Evolutionary conservation across 768 basidiomycete species (phyloP), one percentile per base, ranked within the genome.

Genomic region (Leccinum imitatum): DNA sequence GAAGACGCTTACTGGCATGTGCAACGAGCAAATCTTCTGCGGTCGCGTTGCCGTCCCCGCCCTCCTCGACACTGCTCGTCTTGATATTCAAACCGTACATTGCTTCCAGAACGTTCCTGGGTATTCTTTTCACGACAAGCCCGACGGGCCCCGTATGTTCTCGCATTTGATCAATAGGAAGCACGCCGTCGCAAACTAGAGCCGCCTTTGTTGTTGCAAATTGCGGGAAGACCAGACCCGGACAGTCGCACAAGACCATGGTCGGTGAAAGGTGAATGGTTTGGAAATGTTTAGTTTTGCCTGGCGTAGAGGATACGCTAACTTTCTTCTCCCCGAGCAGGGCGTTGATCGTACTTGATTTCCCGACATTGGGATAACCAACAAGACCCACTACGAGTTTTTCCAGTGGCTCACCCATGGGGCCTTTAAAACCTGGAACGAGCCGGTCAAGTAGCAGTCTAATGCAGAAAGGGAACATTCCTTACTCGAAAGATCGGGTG

Each of bases 251-350:
- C 19, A 99, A 84, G 50, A 89, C 79, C 46, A 98, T 89, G 3
- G 85, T 79, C 17, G 89, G 84, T 11, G 94, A 95, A n/a, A 99
- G 82, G 68, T 93, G 86, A 66, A 98, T 95, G 0, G 97, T 98
- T 75, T 99, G 97, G 77, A 98, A 98, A 75, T 99, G 96, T 71
- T 99, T 99, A 14, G 97, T 99, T 77, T 98, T 92, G 63, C 97
- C 97, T 0, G 97, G 97, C 0, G 97, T 99, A 0, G 96, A 87
- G 4, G 96, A 98, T 27, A 99, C 97, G 70, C 94, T 97, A 63
- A 99, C 97, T 81, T 92, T 94, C 79, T 97, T 96, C 72, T 94
- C 90, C 39, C 96, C 97, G 6, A 99, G 81, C 7, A 99, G 82
- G 6, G 96, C 91, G 72, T 99, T 99, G 69, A 99, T 95, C 6